These are phyloP conservation scores for Isabelozyma rhagii DNA, from an alignment of 805 yeast genomes.

Conservation along the genomic window DNA sequence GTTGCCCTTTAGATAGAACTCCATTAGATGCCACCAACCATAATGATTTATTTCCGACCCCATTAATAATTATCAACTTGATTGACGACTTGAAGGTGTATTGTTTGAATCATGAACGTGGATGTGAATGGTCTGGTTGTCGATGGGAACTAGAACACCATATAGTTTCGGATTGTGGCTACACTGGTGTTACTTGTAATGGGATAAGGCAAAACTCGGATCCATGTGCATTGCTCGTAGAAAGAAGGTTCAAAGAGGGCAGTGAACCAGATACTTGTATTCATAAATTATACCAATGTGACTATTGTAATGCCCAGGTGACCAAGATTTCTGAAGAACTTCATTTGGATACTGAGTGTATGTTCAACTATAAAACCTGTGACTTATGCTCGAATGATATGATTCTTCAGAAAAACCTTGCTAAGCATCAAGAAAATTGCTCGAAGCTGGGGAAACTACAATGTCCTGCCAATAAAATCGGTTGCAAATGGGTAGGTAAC, in stretches of 20 bases:
- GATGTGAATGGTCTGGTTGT: constrained; percentile 56
- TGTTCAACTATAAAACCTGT: constrained; percentile 38
- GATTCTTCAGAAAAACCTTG: constrained; percentile 36
- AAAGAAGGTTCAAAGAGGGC: constrained; percentile 11
- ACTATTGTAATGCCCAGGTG: constrained; percentile 29
- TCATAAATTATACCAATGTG: constrained; percentile 35
- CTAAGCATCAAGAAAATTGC: constrained; percentile 43
- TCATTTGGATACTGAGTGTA: constrained; percentile 41
- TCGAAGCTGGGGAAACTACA: constrained; percentile 32
- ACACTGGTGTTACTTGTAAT: constrained; percentile 33
- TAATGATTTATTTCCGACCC: constrained; percentile 44
- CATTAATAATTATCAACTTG: constrained; percentile 55
- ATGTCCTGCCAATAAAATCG: constrained; percentile 48
- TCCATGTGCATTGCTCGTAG: constrained; percentile 8
- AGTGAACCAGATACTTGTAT: constrained; percentile 28
- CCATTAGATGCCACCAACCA: constrained; percentile 32
- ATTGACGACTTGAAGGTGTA: constrained; percentile 57
- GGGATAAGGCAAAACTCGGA: constrained; percentile 15
- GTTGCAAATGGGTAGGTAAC: constrained; percentile 48
- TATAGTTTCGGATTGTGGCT: constrained; percentile 31
- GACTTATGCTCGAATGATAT: constrained; percentile 39
- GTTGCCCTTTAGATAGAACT: constrained; percentile 63
- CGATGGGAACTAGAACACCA: constrained; percentile 60
- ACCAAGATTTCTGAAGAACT: constrained; percentile 21
- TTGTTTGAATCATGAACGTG: constrained; percentile 51